Evolutionary conservation across 2,329 filamentous ascomycete genomes (phyloP), one percentile per base, ranked within the genome.

Genomic region (Hymenoscyphus albidus): DNA sequence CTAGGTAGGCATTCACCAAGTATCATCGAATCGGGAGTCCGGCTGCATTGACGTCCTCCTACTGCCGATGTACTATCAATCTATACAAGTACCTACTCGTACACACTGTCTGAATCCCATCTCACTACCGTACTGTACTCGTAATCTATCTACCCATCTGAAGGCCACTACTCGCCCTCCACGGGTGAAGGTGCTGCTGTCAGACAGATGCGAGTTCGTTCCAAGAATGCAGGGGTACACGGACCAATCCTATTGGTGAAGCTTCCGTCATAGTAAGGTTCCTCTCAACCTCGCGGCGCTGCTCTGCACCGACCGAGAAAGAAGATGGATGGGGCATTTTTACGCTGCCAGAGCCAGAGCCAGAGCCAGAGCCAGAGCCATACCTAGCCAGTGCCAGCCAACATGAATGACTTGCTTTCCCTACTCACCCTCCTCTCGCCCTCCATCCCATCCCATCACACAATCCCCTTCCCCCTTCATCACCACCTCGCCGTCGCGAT

Each of bases 361-460:
- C 39, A 58, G 14, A 4, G 31, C 57, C 32, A 35, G 32, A 35
- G 32, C 57, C 18, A 13, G 12, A 27, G 40, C 39, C n/a, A n/a
- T n/a, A 42, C 40, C 39, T 39, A 7, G 3, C 32, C 58, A 59
- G 58, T 31, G 38, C 56, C 32, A 40, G 27, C 56, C 56, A 58
- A 58, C 56, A 58, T 58, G 56, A 58, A 38, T 58, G 39, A 38
- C 16, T 59, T 44, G 35, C 40, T 42, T 42, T 39, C 39, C 39
- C 14, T 31, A 13, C 39, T 35, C 39, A 35, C 22, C 18, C 27
- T 44, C 58, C 39, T 48, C 39, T 59, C 58, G 7, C 22, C 35
- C 42, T 48, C 39, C 58, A 12, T 42, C 38, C 35, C 9, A 10
- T 35, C 35, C 35, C 39, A 44, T 58, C 56, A 40, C 38, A 62